These are phyloP conservation scores for Rhipidocladum racemiflorum DNA, from an alignment of 176 grass and related monocot genomes.

Conservation along the genomic window DNA sequence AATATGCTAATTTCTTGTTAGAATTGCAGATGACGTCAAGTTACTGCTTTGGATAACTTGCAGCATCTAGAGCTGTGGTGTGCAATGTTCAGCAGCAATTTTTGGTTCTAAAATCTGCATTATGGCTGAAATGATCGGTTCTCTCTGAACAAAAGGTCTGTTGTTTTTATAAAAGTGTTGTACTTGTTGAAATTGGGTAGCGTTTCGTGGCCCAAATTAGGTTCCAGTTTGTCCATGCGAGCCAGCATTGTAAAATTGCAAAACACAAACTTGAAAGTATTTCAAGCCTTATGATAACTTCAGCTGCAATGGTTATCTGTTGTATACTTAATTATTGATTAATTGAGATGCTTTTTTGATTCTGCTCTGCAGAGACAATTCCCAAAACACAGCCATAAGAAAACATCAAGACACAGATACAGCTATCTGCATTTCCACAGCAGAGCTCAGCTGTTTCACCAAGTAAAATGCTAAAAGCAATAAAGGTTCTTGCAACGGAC, in stretches of 20 bases:
- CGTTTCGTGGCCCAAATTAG: neutral
- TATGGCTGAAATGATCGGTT: neutral
- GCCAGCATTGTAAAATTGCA: constrained; percentile 18
- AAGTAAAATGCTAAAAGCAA: neutral
- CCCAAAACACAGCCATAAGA: neutral
- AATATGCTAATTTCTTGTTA: neutral
- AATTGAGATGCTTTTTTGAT: neutral
- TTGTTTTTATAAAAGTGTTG: neutral
- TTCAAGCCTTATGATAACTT: neutral
- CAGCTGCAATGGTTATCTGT: neutral
- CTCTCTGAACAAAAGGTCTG: neutral
- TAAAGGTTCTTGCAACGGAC: constrained; percentile 9
- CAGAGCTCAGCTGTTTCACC: constrained; percentile 1
- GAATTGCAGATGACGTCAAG: constrained; percentile 22
- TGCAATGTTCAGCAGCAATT: constrained; percentile 8
- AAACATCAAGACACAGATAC: neutral
- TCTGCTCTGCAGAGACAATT: neutral
- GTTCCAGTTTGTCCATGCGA: neutral
- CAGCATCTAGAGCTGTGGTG: neutral
- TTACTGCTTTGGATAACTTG: constrained; percentile 20
- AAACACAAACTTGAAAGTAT: neutral
- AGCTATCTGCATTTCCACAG: neutral
- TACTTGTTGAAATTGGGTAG: neutral
- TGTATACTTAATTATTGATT: neutral
- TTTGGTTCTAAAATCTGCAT: neutral